phyloP scores from a whole-genome alignment of 2,329 filamentous ascomycete species.

The Leptographium flavum region DNA sequence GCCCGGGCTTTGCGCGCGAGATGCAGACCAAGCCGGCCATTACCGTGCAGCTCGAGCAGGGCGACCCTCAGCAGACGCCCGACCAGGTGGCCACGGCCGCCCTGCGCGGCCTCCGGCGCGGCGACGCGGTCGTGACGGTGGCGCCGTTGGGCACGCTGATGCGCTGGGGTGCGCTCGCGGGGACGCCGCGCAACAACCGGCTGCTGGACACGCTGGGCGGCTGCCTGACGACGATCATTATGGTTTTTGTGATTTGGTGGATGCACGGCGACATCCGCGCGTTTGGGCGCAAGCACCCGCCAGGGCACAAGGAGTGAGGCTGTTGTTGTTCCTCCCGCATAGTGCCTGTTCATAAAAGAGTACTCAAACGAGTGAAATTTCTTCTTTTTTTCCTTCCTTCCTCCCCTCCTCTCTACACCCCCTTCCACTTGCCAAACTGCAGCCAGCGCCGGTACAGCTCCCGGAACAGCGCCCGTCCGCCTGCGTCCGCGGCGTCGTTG shows the following conservation, averaged over 20 bases:
- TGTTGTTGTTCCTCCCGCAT: too few relatives aligned
- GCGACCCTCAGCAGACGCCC: conserved; percentile 67
- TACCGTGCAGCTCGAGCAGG: conserved; percentile 64
- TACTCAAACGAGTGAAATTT: too few relatives aligned
- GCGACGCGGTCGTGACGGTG: conserved; percentile 67
- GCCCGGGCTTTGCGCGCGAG: conserved; percentile 62
- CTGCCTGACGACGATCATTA: conserved; percentile 38
- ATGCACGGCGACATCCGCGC: conserved; percentile 42
- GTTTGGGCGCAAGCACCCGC: conserved; percentile 40
- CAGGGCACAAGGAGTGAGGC: conserved; percentile 25
- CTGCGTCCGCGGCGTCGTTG: conserved; percentile 44
- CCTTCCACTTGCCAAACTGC: conserved; percentile 51
- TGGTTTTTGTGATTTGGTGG: conserved; percentile 42
- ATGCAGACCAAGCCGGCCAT: conserved; percentile 66
- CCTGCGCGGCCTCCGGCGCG: conserved; percentile 63
- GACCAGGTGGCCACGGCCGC: conserved; percentile 60
- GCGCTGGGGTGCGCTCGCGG: conserved; percentile 45
- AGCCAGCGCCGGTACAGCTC: conserved; percentile 44
- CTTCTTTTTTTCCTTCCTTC: too few relatives aligned
- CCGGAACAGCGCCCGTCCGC: conserved; percentile 42
- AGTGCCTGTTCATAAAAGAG: too few relatives aligned
- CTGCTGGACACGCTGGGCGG: conserved; percentile 43
- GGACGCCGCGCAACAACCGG: conserved; percentile 42
- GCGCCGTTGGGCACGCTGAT: conserved; percentile 59
- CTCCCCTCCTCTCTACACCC: conserved; percentile 25